These are phyloP conservation scores for Saturnispora quitensis DNA, from an alignment of 805 yeast species.

Conservation along the genomic window DNA sequence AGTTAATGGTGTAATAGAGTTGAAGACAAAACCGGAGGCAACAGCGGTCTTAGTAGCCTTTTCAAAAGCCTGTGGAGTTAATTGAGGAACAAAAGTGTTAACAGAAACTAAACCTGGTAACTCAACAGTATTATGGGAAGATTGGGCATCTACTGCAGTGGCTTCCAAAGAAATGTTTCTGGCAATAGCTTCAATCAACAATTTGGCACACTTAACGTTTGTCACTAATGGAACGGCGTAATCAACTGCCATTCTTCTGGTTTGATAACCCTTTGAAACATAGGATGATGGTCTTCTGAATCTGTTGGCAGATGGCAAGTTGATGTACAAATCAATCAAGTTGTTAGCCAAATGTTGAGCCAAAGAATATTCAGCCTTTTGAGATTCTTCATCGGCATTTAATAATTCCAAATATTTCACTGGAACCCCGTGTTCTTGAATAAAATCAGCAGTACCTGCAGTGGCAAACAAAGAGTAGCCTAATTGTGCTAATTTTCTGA, in stretches of 20 bases:
- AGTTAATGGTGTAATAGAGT: slow-evolving; percentile 69
- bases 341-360: slow-evolving; percentile 95
- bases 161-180: slow-evolving; percentile 62
- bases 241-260: slow-evolving; percentile 99
- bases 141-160: slow-evolving; percentile 74
- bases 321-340: slow-evolving; percentile 91
- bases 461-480: slow-evolving; percentile 94
- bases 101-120: slow-evolving; percentile 85
- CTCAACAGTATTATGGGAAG: slow-evolving; percentile 73
- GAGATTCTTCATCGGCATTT: slow-evolving; percentile 56
- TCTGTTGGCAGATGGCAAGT: slow-evolving; percentile 92
- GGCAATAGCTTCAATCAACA: slow-evolving; percentile 88
- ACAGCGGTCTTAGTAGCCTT: slow-evolving; percentile 61
- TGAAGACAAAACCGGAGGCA: slow-evolving; percentile 82
- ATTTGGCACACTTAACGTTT: slow-evolving; percentile 93
- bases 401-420: slow-evolving; percentile 91
- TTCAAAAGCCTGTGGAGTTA: slow-evolving; percentile 50
- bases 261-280: slow-evolving; percentile 93
- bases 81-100: slow-evolving; percentile 67
- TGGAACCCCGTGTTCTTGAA: slow-evolving; percentile 89
- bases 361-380: slow-evolving; percentile 88
- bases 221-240: slow-evolving; percentile 96
- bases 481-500: slow-evolving; percentile 66
- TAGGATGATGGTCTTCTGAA: slow-evolving; percentile 98
- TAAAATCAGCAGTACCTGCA: slow-evolving; percentile 98